Evolutionary conservation across 352 stramenopile species (phyloP).

Genomic region (Globisporangium spinosum): DNA sequence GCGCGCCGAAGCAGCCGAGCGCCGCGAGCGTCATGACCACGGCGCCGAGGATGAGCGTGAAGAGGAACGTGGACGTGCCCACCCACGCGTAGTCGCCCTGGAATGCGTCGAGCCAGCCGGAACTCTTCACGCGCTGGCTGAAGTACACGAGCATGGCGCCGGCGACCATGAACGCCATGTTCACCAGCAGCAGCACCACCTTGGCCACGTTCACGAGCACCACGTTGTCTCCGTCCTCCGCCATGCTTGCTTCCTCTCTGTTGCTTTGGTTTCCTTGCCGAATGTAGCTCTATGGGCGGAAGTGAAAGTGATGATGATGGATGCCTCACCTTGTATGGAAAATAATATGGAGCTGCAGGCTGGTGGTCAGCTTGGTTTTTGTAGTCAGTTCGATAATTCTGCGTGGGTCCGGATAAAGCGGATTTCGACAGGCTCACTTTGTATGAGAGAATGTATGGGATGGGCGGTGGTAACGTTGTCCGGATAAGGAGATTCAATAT

Average conservation of each 20-base stretch:
- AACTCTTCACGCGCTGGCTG: constrained; percentile 57
- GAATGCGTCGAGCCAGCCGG: constrained; percentile 74
- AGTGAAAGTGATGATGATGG: neutral
- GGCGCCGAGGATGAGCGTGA: constrained; percentile 63
- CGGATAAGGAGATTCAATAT: neutral
- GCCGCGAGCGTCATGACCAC: constrained; percentile 61
- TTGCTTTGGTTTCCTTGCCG: neutral
- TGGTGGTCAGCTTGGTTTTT: neutral
- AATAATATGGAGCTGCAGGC: neutral
- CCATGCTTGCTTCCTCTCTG: neutral
- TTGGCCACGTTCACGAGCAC: constrained; percentile 71
- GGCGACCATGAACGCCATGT: constrained; percentile 80
- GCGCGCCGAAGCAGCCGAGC: constrained; percentile 69
- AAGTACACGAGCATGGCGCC: constrained; percentile 82
- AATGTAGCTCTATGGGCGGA: neutral
- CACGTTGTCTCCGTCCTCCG: constrained; percentile 26
- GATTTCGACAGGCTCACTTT: neutral
- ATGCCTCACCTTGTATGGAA: neutral
- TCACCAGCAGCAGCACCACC: constrained; percentile 74
- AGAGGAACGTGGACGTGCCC: constrained; percentile 53
- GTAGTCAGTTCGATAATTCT: neutral
- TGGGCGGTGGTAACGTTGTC: neutral
- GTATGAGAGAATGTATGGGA: constrained; percentile 1
- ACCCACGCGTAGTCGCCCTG: constrained; percentile 67
- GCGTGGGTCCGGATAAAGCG: neutral